Base-by-base conservation (phyloP, 2,329 filamentous ascomycete genomes). In the Cytospora mali region DNA sequence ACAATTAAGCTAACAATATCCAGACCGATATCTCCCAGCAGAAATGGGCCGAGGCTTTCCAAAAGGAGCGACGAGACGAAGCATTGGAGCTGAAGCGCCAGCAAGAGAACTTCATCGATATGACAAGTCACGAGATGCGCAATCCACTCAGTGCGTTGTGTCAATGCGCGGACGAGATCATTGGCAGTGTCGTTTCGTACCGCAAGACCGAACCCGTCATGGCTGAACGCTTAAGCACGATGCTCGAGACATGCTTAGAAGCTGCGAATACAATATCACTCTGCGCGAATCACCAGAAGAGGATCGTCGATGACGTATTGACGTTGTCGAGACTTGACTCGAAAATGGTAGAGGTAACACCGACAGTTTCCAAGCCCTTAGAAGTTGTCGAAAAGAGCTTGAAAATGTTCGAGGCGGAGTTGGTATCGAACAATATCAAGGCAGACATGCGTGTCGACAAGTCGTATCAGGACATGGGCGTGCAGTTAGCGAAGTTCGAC, bases 21-120 rank as follows among this genome's bases (percentile, higher is more conserved):
- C n/a, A 46, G 42, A 94, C 91, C 0, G 91, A 96, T 70, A 96
- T 96, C 67, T 92, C 89, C 21, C 85, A 90, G 59, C 91, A 95
- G 72, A 96, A 96, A 73, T 89, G 88, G 81, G 91, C 92, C 1
- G 92, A 96, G 74, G 87, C 88, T 53, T 86, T 92, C 35, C 91
- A 96, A 73, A 91, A 85, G 69, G 83, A 88, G 51, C 87, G 91
- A 62, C 89, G 91, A 70, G 86, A 93, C 70, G 91, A 95, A 72
- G 92, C 91, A 0, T 85, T 93, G 2, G 89, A 94, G 72, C 81
- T 93, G 65, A 95, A 95, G 74, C 81, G 86, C 27, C 87, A 90
- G 66, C 84, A 87, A 68, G 84, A 87, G 68, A 90, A 90, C 67
- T 90, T 90, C 69, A 90, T 91, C 67, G 88, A 91, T 69, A 90